Percentiles rank a stretch among this genome's conserved stretches.
phyloP scores from a whole-genome alignment of 75 land plant species.

The Picea sitchensis region DNA sequence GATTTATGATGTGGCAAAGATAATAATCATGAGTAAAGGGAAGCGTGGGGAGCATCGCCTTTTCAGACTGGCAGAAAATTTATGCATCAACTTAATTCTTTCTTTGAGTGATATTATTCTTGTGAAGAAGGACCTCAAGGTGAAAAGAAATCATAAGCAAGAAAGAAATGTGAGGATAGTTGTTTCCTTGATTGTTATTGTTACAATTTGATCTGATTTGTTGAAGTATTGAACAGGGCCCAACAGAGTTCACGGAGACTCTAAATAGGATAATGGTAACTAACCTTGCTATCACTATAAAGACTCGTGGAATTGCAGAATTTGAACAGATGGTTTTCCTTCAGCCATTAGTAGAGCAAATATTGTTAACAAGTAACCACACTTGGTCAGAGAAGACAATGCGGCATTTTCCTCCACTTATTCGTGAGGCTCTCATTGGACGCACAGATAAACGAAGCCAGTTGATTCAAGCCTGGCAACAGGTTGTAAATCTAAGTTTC shows the following conservation, averaged over 20 bases:
- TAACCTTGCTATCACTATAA: slow-evolving; percentile 93
- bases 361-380: slow-evolving; percentile 78
- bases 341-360: slow-evolving; percentile 79
- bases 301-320: slow-evolving; percentile 98
- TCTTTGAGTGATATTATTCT: slow-evolving; percentile 73
- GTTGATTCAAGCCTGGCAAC: slow-evolving; percentile 95
- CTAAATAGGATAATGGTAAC: slow-evolving; percentile 81
- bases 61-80: slow-evolving; percentile 94
- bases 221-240: slow-evolving; percentile 47
- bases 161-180: too few relatives aligned
- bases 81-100: slow-evolving; percentile 91
- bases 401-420: slow-evolving; percentile 76
- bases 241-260: slow-evolving; percentile 96
- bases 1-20: slow-evolving; percentile 89
- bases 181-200: slow-evolving; percentile 1
- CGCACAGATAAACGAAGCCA: slow-evolving; percentile 71
- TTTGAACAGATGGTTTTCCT: slow-evolving; percentile 78
- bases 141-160: slow-evolving; percentile 12
- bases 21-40: slow-evolving; percentile 64
- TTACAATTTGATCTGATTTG: not conserved
- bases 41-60: slow-evolving; percentile 97
- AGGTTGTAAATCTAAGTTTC: slow-evolving; percentile 42
- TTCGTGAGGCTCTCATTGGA: slow-evolving; percentile 63
- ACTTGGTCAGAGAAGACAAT: slow-evolving; percentile 98
- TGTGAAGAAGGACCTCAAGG: slow-evolving; percentile 94